A percentile compares a stretch with the other conserved stretches of the same genome.
Evolutionary conservation across 2,329 filamentous ascomycete genomes (phyloP).

Genomic region (Botrytis hyacinthi): DNA sequence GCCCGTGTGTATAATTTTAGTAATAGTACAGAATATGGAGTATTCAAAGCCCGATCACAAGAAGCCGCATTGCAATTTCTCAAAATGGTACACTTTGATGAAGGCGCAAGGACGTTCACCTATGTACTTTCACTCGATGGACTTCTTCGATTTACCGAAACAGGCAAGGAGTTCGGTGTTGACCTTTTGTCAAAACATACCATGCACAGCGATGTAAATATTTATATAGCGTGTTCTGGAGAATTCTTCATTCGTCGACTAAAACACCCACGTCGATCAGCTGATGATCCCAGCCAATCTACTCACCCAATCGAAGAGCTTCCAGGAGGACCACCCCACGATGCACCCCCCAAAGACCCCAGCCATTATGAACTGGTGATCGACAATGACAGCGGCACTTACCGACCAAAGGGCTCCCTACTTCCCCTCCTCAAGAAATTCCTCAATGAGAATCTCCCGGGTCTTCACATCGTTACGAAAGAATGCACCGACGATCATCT

Average conservation of each 20-base stretch:
- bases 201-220: slow-evolving; percentile 91
- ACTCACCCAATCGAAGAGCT: slow-evolving; percentile 53
- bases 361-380: slow-evolving; percentile 80
- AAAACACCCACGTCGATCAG: slow-evolving; percentile 48
- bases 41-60: slow-evolving; percentile 62
- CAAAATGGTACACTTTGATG: slow-evolving; percentile 80
- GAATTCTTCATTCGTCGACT: slow-evolving; percentile 86
- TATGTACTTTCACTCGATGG: slow-evolving; percentile 89
- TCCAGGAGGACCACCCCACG: slow-evolving; percentile 47
- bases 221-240: slow-evolving; percentile 87
- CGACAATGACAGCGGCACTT: slow-evolving; percentile 94
- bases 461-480: slow-evolving; percentile 69
- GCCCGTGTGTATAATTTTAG: slow-evolving; percentile 86
- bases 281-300: slow-evolving; percentile 45
- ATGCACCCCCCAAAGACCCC: slow-evolving; percentile 47
- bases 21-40: slow-evolving; percentile 68
- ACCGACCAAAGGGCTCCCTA: slow-evolving; percentile 76
- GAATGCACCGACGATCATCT: slow-evolving; percentile 79
- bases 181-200: slow-evolving; percentile 93
- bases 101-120: slow-evolving; percentile 84
- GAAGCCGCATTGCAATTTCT: slow-evolving; percentile 79
- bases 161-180: slow-evolving; percentile 91
- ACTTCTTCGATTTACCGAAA: slow-evolving; percentile 88
- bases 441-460: slow-evolving; percentile 70
- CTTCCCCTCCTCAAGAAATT: slow-evolving; percentile 71